Percentiles rank a stretch among this genome's conserved stretches.
These are phyloP conservation scores for Ceriops decandra DNA, from an alignment of 345 rosid genomes.

Conservation along the genomic window DNA sequence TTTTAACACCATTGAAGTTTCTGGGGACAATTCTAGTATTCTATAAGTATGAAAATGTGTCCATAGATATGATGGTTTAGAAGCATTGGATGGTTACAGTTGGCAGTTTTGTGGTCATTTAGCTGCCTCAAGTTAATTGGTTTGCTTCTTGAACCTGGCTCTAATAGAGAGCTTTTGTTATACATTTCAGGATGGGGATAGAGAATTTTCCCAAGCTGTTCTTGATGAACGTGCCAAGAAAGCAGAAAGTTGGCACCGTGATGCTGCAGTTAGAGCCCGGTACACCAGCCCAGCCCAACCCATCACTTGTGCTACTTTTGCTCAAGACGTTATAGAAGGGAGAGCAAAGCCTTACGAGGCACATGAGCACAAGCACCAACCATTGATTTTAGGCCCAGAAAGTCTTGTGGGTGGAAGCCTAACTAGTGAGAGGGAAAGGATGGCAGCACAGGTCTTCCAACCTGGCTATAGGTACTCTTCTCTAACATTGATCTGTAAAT, in stretches of 20 bases:
- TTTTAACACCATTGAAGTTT: background rate
- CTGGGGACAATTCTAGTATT: background rate
- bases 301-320: slow-evolving; percentile 94
- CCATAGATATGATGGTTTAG: background rate
- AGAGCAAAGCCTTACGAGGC: slow-evolving; percentile 71
- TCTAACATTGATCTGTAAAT: background rate
- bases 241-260: slow-evolving; percentile 90
- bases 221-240: slow-evolving; percentile 73
- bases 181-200: slow-evolving; percentile 57
- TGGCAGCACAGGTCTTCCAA: slow-evolving; percentile 86
- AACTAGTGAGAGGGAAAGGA: slow-evolving; percentile 74
- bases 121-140: background rate
- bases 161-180: background rate
- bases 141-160: background rate
- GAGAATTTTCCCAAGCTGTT: slow-evolving; percentile 58
- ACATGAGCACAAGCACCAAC: slow-evolving; percentile 93
- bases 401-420: slow-evolving; percentile 62
- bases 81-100: background rate
- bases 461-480: slow-evolving; percentile 62
- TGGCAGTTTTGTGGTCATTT: background rate
- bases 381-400: slow-evolving; percentile 88
- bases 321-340: slow-evolving; percentile 95
- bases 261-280: slow-evolving; percentile 58
- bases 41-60: background rate
- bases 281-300: slow-evolving; percentile 74